Evolutionary conservation across 2,329 filamentous ascomycete genomes (phyloP).

Genomic region (Cordyceps javanica): DNA sequence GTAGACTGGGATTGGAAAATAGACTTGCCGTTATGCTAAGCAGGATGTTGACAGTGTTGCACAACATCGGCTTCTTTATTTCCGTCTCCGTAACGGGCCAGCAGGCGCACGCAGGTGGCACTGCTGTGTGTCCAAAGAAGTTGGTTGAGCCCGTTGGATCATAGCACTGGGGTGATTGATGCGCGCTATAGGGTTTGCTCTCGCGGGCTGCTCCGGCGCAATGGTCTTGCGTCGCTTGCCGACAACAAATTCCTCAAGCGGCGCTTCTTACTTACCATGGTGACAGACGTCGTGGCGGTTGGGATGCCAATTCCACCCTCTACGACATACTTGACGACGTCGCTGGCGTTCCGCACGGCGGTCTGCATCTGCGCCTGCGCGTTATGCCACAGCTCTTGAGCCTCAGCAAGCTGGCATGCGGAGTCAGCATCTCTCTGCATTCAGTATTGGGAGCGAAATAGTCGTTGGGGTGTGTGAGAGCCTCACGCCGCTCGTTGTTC

Average conservation of each 20-base stretch:
- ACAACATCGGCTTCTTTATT: no score
- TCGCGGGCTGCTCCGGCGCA: constrained; percentile 18
- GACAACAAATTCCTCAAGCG: constrained; percentile 39
- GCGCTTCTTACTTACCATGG: constrained; percentile 36
- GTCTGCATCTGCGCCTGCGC: constrained; percentile 66
- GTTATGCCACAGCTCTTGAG: constrained; percentile 55
- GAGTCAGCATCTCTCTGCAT: constrained; percentile 16
- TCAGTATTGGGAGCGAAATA: not conserved
- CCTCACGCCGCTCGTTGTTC: constrained; percentile 43
- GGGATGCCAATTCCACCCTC: constrained; percentile 63
- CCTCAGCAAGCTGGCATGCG: constrained; percentile 47
- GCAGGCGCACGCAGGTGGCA: constrained; percentile 7
- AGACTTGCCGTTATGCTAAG: no score
- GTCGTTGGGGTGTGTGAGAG: not conserved
- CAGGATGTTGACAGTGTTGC: no score
- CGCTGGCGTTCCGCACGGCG: constrained; percentile 62
- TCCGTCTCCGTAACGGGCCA: constrained; percentile 6
- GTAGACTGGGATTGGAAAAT: constrained; percentile 27
- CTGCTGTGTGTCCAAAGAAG: not conserved
- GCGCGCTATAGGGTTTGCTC: constrained; percentile 28
- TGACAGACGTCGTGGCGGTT: constrained; percentile 64
- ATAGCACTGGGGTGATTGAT: not conserved
- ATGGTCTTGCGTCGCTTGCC: constrained; percentile 27
- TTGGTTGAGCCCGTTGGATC: not conserved
- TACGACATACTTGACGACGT: constrained; percentile 64